Base-by-base conservation (phyloP, 306 rosid genomes). In the Begonia masoniana region DNA sequence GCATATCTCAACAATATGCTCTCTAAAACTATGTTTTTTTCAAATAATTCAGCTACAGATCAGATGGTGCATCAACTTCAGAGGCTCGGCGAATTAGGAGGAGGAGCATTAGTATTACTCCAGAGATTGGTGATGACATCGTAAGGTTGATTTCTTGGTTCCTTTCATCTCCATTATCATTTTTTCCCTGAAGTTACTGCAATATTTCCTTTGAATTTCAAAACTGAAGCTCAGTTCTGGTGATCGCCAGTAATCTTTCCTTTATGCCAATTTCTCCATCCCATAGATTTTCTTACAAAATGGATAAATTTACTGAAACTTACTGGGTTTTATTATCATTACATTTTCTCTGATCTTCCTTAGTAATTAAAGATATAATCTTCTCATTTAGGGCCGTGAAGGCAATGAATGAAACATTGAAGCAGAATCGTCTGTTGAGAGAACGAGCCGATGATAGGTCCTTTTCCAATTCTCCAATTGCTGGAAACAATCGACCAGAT, bases 71-170 rank as follows among this genome's bases (percentile, higher is more conserved):
- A 53, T 72, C 95, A 35, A 71, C 84, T 13, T 79, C 86, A 60
- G 99, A 81, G 59, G 76, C 77, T 52, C 93, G 96, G 59, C 78
- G 95, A 75, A 61, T 83, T 62, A 75, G 99, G 77, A 78, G 99
- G 76, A 79, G 99, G 73, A 86, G 99, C 94, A 83, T 92, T 64
- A 92, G 99, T 65, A 86, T 92, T 67, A 91, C 92, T 43, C 96
- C 96, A 41, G 99, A 92, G 75, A 92, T 92, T 64, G 96, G 99
- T 66, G 99, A 92, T 71, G 96, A 92, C 70, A 92, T 92, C 64
- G 96, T 86, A 72, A 92, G 99, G 99, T 91, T 72, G 83, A 54
- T 73, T 51, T 47, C 62, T 71, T 62, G 61, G 58, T 68, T 58
- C 19, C 50, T 15, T 56, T 70, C 39, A 31, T 62, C 67, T 53